Percentiles rank a stretch among this genome's conserved stretches.
phyloP scores from a whole-genome alignment of 2,329 filamentous ascomycete genomes.

The Diaporthe helianthi region DNA sequence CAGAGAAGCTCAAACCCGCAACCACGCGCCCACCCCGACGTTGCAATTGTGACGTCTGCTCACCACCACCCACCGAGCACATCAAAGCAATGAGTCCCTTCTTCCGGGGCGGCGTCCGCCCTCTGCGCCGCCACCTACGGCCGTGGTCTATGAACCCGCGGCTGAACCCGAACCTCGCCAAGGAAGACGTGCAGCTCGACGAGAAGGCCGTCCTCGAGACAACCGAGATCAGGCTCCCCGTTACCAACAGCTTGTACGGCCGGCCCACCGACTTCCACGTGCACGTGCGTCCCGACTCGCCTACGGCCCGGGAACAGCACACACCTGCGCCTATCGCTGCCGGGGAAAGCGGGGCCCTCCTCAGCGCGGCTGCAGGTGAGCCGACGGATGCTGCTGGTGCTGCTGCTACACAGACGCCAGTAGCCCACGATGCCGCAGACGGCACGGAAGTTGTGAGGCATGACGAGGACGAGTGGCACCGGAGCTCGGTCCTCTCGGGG shows the following conservation, averaged over 20 bases:
- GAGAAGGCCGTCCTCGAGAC: constrained; percentile 20
- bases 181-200: constrained; percentile 9
- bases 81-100: constrained; percentile 33
- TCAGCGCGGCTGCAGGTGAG: neutral
- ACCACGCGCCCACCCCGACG: neutral
- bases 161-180: constrained; percentile 31
- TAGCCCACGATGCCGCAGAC: neutral
- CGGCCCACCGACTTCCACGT: constrained; percentile 1
- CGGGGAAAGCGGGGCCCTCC: neutral
- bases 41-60: neutral
- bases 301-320: neutral
- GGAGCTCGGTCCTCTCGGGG: neutral
- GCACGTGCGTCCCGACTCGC: neutral
- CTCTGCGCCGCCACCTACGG: constrained; percentile 29
- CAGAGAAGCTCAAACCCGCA: neutral
- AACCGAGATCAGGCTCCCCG: constrained; percentile 28
- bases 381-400: neutral
- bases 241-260: constrained; percentile 32
- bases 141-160: constrained; percentile 33
- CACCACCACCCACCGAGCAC: neutral
- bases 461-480: neutral
- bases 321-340: neutral
- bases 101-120: constrained; percentile 32
- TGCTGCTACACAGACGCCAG: neutral
- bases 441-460: neutral